Conservation (phyloP, 306 rosid genomes). For the Quercus agrifolia region DNA sequence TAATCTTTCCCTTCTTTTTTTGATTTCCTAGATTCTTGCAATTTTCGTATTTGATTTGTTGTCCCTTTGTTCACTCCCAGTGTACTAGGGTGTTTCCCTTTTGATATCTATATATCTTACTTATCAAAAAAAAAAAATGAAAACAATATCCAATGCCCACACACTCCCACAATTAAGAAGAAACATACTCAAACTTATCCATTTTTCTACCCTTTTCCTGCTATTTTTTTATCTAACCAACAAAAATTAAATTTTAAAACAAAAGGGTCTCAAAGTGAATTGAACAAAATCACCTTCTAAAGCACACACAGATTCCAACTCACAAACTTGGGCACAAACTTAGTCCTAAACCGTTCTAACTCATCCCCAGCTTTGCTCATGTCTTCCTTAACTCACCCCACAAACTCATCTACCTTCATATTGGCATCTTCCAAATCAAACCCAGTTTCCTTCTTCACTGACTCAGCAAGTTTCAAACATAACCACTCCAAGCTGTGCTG, state of each 20-base stretch:
- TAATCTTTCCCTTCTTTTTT: too few relatives aligned
- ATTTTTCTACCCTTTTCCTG: not conserved
- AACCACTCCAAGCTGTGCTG: constrained; percentile 61
- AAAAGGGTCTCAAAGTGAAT: not conserved
- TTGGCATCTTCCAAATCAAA: constrained; percentile 52
- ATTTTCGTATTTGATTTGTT: too few relatives aligned
- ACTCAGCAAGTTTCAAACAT: constrained; percentile 56
- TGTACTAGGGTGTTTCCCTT: too few relatives aligned
- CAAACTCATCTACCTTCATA: constrained; percentile 43
- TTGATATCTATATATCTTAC: too few relatives aligned
- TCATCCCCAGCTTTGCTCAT: constrained; percentile 33
- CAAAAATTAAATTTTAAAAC: constrained; percentile 10
- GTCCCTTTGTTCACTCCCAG: too few relatives aligned
- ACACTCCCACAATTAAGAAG: not conserved
- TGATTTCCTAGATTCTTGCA: too few relatives aligned
- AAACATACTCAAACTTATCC: not conserved
- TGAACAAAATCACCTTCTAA: constrained; percentile 66
- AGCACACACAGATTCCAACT: constrained; percentile 71
- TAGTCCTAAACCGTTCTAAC: constrained; percentile 48
- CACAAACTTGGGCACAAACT: constrained; percentile 46
- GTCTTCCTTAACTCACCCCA: constrained; percentile 34
- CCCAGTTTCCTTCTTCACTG: constrained; percentile 74
- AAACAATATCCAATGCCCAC: not conserved
- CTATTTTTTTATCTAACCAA: not conserved
- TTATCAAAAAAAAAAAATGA: too few relatives aligned